These are phyloP conservation scores for Staphylotrichum longicolle DNA, from an alignment of 495 filamentous ascomycete species.

Conservation along the genomic window DNA sequence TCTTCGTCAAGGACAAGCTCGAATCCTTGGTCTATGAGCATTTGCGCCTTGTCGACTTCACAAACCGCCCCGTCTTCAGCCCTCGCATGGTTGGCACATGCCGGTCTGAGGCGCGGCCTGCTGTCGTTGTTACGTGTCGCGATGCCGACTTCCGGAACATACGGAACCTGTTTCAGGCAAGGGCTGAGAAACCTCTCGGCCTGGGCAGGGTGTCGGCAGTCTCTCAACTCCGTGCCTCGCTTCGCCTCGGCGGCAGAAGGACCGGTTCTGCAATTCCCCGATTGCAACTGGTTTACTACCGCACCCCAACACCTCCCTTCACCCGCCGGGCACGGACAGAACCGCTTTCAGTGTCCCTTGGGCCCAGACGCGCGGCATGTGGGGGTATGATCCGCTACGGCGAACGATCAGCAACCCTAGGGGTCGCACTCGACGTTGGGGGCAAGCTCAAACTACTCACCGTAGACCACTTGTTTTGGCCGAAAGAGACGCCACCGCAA, in stretches of 20 bases:
- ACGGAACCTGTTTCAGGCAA: neutral
- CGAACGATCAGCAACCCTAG: neutral
- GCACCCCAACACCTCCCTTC: neutral
- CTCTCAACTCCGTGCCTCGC: neutral
- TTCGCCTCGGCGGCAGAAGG: neutral
- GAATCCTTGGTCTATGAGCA: neutral
- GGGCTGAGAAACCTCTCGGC: neutral
- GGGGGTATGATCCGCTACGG: neutral
- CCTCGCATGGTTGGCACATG: conserved; percentile 4
- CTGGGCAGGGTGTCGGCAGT: neutral
- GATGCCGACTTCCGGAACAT: neutral
- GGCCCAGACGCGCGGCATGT: neutral
- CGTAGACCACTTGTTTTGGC: neutral
- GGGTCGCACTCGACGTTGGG: neutral
- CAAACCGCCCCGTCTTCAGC: neutral
- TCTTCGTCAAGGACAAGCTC: neutral
- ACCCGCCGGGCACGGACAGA: neutral
- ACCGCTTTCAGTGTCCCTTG: neutral
- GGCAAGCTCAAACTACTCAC: neutral
- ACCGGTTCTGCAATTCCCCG: neutral
- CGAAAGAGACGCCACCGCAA: neutral
- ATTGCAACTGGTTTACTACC: neutral
- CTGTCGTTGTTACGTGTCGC: neutral
- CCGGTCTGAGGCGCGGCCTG: neutral
- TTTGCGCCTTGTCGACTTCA: neutral